These are phyloP conservation scores for Talaromyces sp. DNA, from an alignment of 2,329 filamentous ascomycete genomes.

Conservation along the genomic window DNA sequence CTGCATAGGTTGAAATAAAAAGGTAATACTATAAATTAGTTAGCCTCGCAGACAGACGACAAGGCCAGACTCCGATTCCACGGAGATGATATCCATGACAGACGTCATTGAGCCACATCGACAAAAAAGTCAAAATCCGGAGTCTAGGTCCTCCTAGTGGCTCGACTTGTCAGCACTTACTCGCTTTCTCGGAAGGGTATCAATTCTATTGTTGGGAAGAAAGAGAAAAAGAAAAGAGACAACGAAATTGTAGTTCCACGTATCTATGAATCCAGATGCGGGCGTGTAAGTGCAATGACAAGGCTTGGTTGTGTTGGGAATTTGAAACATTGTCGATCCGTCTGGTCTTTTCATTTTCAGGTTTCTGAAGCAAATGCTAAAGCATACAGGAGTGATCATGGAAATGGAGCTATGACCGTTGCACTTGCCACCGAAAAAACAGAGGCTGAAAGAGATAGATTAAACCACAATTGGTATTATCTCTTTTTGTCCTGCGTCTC, in stretches of 20 bases:
- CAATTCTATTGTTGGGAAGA: not conserved
- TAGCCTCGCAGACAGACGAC: not conserved
- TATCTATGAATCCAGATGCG: not conserved
- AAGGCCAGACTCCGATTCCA: not conserved
- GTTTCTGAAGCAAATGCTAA: not conserved
- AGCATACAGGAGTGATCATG: not conserved
- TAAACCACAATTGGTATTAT: not conserved
- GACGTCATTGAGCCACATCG: not conserved
- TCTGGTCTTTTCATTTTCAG: not conserved
- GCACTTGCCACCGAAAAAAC: not conserved
- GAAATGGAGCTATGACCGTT: not conserved
- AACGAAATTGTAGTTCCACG: not conserved
- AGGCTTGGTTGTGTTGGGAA: not conserved
- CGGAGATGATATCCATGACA: not conserved
- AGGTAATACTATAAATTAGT: not conserved
- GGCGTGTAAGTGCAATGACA: not conserved
- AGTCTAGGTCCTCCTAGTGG: not conserved
- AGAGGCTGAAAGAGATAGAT: not conserved
- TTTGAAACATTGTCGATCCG: not conserved
- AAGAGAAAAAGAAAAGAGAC: not conserved
- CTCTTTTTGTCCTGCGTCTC: not conserved
- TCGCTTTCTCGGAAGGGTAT: conserved; percentile 7
- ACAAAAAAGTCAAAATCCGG: not conserved
- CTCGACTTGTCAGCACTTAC: not conserved
- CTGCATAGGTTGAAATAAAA: too few relatives aligned